Evolutionary conservation across 202 grass and related monocot species (phyloP).

Genomic region (Schoenoplectus tabernaemontani): DNA sequence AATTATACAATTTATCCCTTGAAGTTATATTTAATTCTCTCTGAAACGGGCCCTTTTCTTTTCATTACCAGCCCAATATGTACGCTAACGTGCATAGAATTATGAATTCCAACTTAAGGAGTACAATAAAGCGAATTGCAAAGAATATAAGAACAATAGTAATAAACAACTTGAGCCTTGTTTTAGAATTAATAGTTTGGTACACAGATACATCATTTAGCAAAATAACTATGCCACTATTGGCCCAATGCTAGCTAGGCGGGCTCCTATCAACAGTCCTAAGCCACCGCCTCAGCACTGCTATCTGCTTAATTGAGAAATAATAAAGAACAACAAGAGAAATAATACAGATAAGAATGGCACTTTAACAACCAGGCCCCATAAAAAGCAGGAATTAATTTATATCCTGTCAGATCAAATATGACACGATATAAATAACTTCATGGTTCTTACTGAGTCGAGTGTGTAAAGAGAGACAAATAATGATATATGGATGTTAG

Average conservation of each 20-base stretch:
- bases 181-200: not conserved
- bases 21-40: no score
- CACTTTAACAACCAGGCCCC: not conserved
- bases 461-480: not conserved
- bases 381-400: not conserved
- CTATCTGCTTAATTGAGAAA: not conserved
- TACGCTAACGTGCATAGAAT: no score
- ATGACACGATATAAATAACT: not conserved
- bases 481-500: not conserved
- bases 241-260: conserved; percentile 17
- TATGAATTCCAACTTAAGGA: not conserved
- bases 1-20: no score
- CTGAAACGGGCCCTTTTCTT: not conserved
- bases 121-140: conserved; percentile 15
- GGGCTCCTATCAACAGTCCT: conserved; percentile 8
- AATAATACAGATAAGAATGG: not conserved
- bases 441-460: conserved; percentile 1
- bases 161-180: not conserved
- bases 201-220: not conserved
- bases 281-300: conserved; percentile 21
- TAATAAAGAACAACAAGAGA: not conserved
- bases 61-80: not conserved
- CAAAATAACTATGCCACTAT: not conserved
- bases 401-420: conserved; percentile 31
- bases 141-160: not conserved